Percentiles rank a stretch among this genome's conserved stretches.
Conservation (phyloP, 208 protist species). For the Kentomonas sorsogonicus region DNA sequence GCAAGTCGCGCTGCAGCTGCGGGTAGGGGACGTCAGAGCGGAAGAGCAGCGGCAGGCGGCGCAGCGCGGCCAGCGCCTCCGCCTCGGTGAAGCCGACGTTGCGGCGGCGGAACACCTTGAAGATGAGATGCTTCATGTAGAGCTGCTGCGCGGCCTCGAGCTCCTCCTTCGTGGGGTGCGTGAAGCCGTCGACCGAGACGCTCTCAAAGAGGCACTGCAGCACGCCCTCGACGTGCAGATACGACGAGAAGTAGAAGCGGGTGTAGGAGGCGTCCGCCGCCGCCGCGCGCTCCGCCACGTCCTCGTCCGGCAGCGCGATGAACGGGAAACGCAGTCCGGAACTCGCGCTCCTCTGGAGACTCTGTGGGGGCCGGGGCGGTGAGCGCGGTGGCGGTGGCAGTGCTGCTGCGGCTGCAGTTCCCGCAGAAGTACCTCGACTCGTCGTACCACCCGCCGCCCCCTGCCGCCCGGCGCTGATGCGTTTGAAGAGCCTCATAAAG, state of each 20-base stretch:
- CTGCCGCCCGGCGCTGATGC: slow-evolving; percentile 8
- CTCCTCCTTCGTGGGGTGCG: slow-evolving; percentile 34
- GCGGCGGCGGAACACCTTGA: slow-evolving; percentile 49
- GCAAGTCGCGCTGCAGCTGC: slow-evolving; percentile 32
- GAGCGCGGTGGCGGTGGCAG: no score
- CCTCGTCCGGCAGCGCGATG: slow-evolving; percentile 25
- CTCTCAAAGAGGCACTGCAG: slow-evolving; percentile 54
- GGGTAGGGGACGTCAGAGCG: slow-evolving; percentile 35
- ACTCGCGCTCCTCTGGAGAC: no score
- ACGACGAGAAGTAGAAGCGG: slow-evolving; percentile 46
- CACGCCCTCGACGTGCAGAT: slow-evolving; percentile 42
- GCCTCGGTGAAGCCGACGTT: slow-evolving; percentile 40
- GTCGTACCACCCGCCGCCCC: no score
- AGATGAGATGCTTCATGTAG: slow-evolving; percentile 60
- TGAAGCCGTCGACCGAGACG: slow-evolving; percentile 31
- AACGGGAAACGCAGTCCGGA: slow-evolving; percentile 50
- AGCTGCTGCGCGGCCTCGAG: slow-evolving; percentile 38
- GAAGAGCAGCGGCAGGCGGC: slow-evolving; percentile 37
- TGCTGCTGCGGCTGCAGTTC: no score
- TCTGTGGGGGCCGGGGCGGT: no score
- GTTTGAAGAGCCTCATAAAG: slow-evolving; percentile 21
- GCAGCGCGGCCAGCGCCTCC: slow-evolving; percentile 24
- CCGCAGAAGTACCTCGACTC: no score
- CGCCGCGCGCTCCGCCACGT: slow-evolving; percentile 6
- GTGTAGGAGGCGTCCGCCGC: slow-evolving; percentile 15